These are phyloP conservation scores for Sanguinoderma infundibulare DNA, from an alignment of 1,284 basidiomycete species.

Conservation along the genomic window DNA sequence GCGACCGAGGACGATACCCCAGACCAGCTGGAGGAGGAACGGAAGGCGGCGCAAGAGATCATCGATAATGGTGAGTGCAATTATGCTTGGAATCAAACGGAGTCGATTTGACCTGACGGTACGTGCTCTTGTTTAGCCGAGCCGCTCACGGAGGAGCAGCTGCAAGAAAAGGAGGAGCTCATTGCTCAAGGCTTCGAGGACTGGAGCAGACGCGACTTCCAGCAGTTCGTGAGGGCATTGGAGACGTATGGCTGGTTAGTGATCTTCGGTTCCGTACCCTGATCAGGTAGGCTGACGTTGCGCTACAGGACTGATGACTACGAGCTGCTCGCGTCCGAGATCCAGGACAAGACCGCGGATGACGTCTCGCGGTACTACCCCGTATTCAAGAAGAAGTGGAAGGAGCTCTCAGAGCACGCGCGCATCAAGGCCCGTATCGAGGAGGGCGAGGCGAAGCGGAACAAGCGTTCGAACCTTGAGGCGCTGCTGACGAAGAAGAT, in stretches of 20 bases:
- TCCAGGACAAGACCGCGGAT: constrained; percentile 84
- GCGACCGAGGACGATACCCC: constrained; percentile 77
- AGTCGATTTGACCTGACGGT: background rate
- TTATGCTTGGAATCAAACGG: background rate
- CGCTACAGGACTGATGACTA: constrained; percentile 67
- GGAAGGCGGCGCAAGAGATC: constrained; percentile 80
- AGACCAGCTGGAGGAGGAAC: constrained; percentile 87
- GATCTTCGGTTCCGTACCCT: background rate
- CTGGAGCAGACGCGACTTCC: constrained; percentile 94
- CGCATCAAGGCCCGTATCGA: constrained; percentile 81
- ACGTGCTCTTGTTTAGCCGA: constrained; percentile 57
- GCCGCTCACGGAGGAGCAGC: constrained; percentile 87
- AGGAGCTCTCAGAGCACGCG: constrained; percentile 84
- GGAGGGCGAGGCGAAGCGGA: constrained; percentile 86
- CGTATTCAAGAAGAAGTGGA: constrained; percentile 92
- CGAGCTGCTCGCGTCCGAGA: constrained; percentile 83
- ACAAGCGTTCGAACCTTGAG: constrained; percentile 87
- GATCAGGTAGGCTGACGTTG: constrained; percentile 6
- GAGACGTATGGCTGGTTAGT: constrained; percentile 87
- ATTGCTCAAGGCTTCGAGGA: constrained; percentile 84
- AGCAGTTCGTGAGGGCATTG: constrained; percentile 85
- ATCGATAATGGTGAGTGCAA: constrained; percentile 74
- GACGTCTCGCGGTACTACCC: constrained; percentile 85
- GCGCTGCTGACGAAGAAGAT: constrained; percentile 82
- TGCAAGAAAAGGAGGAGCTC: constrained; percentile 78